Base-by-base conservation (phyloP, 2,329 filamentous ascomycete genomes). In the Penicillium rolfsii region DNA sequence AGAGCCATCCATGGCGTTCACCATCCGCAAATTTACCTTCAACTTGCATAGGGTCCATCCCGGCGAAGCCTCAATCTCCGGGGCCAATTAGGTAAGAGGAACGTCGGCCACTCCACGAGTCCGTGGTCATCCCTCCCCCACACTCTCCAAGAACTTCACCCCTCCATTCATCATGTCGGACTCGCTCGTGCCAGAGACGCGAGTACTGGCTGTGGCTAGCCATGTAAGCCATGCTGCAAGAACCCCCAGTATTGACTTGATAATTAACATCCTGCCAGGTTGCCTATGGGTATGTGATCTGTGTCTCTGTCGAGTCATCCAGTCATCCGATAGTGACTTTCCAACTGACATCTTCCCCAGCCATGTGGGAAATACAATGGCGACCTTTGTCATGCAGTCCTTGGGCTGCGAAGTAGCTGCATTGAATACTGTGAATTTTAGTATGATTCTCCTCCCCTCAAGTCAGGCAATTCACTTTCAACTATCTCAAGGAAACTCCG, bases 351-450 rank as follows among this genome's bases (percentile, higher is more conserved):
- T 46, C 55, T 33, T 33, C 22, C 19, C 64, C 76, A 97, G 95
- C 75, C 94, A 97, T 84, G 95, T 99, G 68, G 95, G 95, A 55
- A 99, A 99, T 77, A 97, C 94, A 72, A 97, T 99, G 83, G 93
- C 93, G 45, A 93, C 93, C 1, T 96, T 97, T 73, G 91, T 93
- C 67, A 89, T 99, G 84, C 94, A 99, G 77, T 90, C 91, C 0
- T 81, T 99, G 54, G 95, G 95, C 52, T 97, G 93, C 73, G 94
- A 99, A 71, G 94, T 97, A 6, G 90, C 93, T 8, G 91, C 93
- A 2, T 84, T 99, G 71, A 97, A 99, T 76, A 99, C 95, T 0
- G 95, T 99, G 6, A 91, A 99, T 71, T 99, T 97, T 81, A 98
- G 94, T 97, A 82, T 77, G 89, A 79, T 35, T 30, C 30, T 16